Evolutionary conservation across 2,329 filamentous ascomycete genomes (phyloP).

Genomic region (Paecilomyces variotii): DNA sequence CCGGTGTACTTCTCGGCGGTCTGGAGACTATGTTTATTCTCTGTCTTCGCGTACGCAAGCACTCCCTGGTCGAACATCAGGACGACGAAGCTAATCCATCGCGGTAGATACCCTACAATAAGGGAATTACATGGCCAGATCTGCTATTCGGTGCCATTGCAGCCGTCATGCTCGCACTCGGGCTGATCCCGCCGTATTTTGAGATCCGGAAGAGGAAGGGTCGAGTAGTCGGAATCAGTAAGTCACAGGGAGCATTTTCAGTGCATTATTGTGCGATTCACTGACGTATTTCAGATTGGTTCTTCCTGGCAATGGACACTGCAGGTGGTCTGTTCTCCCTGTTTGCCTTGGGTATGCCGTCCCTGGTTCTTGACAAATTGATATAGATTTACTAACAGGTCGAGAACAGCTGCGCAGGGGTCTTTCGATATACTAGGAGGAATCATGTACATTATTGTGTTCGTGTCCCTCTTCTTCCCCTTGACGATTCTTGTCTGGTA

Average conservation of each 20-base stretch:
- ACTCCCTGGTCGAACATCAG: neutral
- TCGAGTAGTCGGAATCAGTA: constrained; percentile 54
- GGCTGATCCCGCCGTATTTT: constrained; percentile 53
- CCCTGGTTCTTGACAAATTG: neutral
- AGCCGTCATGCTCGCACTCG: constrained; percentile 48
- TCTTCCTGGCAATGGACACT: constrained; percentile 55
- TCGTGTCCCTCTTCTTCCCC: neutral
- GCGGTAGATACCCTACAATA: constrained; percentile 45
- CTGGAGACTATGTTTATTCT: constrained; percentile 51
- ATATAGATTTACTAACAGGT: constrained; percentile 6
- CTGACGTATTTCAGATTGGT: constrained; percentile 33
- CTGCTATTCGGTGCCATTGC: constrained; percentile 52
- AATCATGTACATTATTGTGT: constrained; percentile 52
- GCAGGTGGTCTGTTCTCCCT: constrained; percentile 56
- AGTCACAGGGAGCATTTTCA: constrained; percentile 9
- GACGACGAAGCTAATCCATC: neutral
- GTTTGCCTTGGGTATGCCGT: constrained; percentile 48
- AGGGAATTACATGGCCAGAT: constrained; percentile 47
- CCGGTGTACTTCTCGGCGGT: constrained; percentile 42
- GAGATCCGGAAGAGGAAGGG: constrained; percentile 56
- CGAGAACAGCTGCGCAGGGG: constrained; percentile 46
- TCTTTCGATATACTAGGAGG: constrained; percentile 56
- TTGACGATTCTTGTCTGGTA: neutral
- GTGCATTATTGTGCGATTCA: constrained; percentile 10
- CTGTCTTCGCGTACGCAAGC: constrained; percentile 41